Percentiles rank a stretch among this genome's conserved stretches.
These are phyloP conservation scores for Aspergillus niger DNA, from an alignment of 2,329 filamentous ascomycete species.

Conservation along the genomic window DNA sequence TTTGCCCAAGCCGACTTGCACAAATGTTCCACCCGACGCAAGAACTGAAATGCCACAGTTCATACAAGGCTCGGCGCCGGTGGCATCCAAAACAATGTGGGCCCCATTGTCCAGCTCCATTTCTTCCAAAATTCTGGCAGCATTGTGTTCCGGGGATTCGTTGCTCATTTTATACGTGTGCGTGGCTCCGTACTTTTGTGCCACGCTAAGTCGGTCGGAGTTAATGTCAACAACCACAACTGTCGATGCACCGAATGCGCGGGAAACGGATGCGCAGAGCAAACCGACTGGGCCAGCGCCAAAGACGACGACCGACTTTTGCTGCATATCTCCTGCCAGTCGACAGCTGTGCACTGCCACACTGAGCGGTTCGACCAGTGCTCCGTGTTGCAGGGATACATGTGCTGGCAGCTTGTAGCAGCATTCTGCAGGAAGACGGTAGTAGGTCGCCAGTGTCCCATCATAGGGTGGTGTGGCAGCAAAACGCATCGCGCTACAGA, in stretches of 20 bases:
- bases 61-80: constrained; percentile 72
- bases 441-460: constrained; percentile 83
- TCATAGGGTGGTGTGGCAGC: constrained; percentile 86
- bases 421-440: constrained; percentile 76
- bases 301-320: constrained; percentile 75
- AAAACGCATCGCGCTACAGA: constrained; percentile 82
- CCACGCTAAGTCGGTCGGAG: constrained; percentile 68
- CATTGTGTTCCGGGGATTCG: background rate
- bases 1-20: constrained; percentile 85
- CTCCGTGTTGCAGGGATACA: constrained; percentile 72
- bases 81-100: constrained; percentile 75
- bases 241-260: constrained; percentile 74
- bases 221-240: constrained; percentile 78
- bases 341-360: constrained; percentile 79
- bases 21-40: constrained; percentile 68
- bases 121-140: background rate
- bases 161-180: constrained; percentile 55
- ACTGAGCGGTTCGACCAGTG: constrained; percentile 80
- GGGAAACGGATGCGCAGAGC: constrained; percentile 78
- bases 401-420: constrained; percentile 75
- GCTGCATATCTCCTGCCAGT: constrained; percentile 64
- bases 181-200: constrained; percentile 62
- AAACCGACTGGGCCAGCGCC: constrained; percentile 83
- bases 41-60: constrained; percentile 69
- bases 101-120: constrained; percentile 50